Conservation (phyloP, 148 eudicot species). For the Nepenthes mirabilis region DNA sequence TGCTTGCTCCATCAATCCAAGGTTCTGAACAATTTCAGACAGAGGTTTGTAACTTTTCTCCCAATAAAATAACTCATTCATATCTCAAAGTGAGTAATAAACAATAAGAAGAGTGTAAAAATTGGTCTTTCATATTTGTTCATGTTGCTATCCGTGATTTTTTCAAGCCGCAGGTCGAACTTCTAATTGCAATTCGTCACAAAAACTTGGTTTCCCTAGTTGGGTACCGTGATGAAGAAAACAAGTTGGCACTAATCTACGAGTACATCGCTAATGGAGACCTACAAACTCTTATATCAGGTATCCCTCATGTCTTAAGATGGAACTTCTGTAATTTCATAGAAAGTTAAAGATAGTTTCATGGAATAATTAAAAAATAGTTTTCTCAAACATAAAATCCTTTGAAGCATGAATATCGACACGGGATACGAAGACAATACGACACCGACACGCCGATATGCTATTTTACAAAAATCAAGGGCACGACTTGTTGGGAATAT, state of each 20-base stretch:
- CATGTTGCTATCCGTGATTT: not conserved
- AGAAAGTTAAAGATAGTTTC: too few relatives aligned
- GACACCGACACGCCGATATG: too few relatives aligned
- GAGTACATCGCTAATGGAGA: slow-evolving; percentile 44
- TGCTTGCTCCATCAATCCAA: slow-evolving; percentile 17
- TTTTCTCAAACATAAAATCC: too few relatives aligned
- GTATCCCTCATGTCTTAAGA: slow-evolving; percentile 1
- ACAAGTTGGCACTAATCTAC: slow-evolving; percentile 27
- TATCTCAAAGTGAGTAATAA: not conserved
- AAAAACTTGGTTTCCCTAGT: slow-evolving; percentile 31
- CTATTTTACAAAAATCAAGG: too few relatives aligned
- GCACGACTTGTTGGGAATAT: too few relatives aligned
- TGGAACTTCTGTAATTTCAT: too few relatives aligned
- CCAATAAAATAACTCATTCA: not conserved
- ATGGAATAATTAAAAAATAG: too few relatives aligned
- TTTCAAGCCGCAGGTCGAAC: slow-evolving; percentile 17
- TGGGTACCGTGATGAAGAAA: slow-evolving; percentile 40
- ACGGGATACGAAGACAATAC: too few relatives aligned
- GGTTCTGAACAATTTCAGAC: slow-evolving; percentile 26
- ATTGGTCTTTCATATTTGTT: not conserved
- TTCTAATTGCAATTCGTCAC: slow-evolving; percentile 31
- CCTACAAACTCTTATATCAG: slow-evolving; percentile 23
- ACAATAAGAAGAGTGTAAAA: not conserved
- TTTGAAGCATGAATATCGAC: too few relatives aligned
- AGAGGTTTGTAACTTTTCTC: slow-evolving; percentile 10